Conservation (phyloP, 2,329 filamentous ascomycete genomes). For the Apiospora pterosperma region DNA sequence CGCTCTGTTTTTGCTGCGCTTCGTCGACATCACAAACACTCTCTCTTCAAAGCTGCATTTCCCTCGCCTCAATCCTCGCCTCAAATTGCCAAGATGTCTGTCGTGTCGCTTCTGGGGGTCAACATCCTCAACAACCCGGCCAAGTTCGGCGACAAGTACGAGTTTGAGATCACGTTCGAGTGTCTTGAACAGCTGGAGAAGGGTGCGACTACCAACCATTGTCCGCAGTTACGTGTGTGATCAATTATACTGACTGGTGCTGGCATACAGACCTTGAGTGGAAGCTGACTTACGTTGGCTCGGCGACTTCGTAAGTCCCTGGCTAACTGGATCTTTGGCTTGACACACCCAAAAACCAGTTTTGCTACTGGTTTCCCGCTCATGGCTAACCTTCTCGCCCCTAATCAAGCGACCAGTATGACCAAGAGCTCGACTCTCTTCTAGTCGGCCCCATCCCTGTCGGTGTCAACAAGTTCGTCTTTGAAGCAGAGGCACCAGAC, state of each 20-base stretch:
- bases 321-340: background rate
- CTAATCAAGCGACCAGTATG: conserved; percentile 77
- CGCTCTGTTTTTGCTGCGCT: background rate
- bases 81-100: conserved; percentile 64
- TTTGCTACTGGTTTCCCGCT: conserved; percentile 13
- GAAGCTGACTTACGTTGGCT: conserved; percentile 99
- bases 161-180: conserved; percentile 98
- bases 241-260: background rate
- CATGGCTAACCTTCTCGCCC: conserved; percentile 16
- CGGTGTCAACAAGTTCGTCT: conserved; percentile 97
- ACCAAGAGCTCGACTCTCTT: conserved; percentile 96
- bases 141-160: conserved; percentile 86
- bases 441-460: conserved; percentile 97
- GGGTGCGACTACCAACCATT: conserved; percentile 50
- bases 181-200: conserved; percentile 93
- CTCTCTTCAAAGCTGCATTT: background rate
- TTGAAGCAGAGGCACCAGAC: conserved; percentile 91
- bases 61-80: background rate
- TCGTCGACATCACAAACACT: background rate
- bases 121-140: conserved; percentile 97
- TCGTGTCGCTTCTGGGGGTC: conserved; percentile 92
- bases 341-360: conserved; percentile 8
- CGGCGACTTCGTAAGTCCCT: conserved; percentile 81
- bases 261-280: conserved; percentile 79
- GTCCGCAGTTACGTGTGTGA: background rate